Evolutionary conservation across 2,329 filamentous ascomycete genomes (phyloP).

Genomic region (Diaporthe ilicicola): DNA sequence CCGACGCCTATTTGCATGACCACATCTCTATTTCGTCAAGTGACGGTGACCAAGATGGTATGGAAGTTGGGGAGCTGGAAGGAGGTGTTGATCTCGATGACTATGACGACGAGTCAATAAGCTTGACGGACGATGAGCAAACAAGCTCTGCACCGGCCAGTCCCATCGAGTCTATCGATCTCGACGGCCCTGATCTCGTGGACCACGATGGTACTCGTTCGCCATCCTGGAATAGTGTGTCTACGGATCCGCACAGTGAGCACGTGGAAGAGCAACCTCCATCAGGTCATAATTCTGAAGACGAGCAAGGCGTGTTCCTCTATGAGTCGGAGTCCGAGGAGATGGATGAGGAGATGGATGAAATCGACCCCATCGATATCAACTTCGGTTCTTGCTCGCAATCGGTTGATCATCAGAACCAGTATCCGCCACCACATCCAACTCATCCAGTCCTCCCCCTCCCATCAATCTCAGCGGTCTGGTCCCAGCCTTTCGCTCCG

Average conservation of each 20-base stretch:
- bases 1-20: neutral
- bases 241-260: constrained; percentile 18
- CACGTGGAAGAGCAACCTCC: constrained; percentile 5
- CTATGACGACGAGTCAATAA: constrained; percentile 16
- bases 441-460: neutral
- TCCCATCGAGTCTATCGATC: constrained; percentile 13
- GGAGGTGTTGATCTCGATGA: neutral
- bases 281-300: neutral
- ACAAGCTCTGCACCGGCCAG: constrained; percentile 18
- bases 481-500: neutral
- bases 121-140: constrained; percentile 27
- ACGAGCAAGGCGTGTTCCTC: constrained; percentile 22
- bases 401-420: neutral
- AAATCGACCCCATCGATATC: neutral
- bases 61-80: neutral
- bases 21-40: constrained; percentile 1
- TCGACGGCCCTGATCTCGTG: neutral
- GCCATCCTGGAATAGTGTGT: constrained; percentile 27
- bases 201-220: constrained; percentile 10
- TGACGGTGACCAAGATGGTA: neutral
- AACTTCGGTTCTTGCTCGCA: neutral
- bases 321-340: constrained; percentile 23
- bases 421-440: neutral
- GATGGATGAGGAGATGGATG: neutral
- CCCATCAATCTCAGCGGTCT: constrained; percentile 2